Base-by-base conservation (phyloP, 441 rosid species). In the Populus hybrid region DNA sequence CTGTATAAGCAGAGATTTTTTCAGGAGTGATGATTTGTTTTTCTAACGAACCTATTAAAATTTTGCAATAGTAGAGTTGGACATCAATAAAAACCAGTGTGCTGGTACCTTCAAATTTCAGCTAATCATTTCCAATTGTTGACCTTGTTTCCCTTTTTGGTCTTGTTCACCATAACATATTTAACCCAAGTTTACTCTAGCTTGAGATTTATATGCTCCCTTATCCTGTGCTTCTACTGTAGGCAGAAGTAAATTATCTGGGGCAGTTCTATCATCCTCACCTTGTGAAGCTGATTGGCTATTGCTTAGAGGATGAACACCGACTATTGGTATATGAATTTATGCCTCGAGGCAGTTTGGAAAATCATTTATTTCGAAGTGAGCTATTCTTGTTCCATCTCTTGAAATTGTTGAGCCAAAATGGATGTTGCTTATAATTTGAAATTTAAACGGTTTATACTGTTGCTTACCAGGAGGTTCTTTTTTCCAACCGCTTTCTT, bases 231-330 rank as follows among this genome's bases (percentile, higher is more conserved):
- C 10, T 68, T 78, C 61, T 20, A 79, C 70, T 28, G 5, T 57
- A 94, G 98, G 92, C 98, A 0, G 98, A 94, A 84, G 96, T 94
- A 69, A 92, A 94, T 79, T 94, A 85, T 83, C 88, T 94, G 68
- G 98, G 98, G 63, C 96, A 94, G 78, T 81, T 94, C 70, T 84
- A 80, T 73, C 95, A 92, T 79, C 93, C 95, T 72, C 78, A 30
- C 32, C 32, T 30, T 30, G 32, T 30, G 32, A 30, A 30, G 32
- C 32, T 30, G 32, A 30, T 30, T 30, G 32, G 32, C 32, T 30
- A 30, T 30, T 30, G 32, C 32, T 30, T 30, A 30, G 32, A 30
- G 32, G 32, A 30, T 30, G 32, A 30, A 30, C 32, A 30, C 32
- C 32, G 32, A 30, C 32, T 30, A 30, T 30, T 30, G 32, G 32